These are phyloP conservation scores for Fusarium cyanostomum DNA, from an alignment of 2,329 filamentous ascomycete genomes.

Conservation along the genomic window DNA sequence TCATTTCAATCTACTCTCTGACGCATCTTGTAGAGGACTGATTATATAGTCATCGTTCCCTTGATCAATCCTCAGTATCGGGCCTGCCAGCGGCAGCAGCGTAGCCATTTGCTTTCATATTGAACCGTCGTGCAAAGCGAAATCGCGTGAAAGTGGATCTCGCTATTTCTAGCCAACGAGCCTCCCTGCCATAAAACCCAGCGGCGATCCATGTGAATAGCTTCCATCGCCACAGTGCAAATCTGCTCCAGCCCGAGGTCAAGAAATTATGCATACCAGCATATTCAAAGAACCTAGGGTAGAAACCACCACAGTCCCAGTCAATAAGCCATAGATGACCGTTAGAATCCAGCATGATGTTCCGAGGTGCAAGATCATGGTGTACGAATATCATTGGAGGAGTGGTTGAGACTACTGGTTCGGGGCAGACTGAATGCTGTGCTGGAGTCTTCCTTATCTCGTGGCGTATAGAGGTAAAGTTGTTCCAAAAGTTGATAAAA, in stretches of 20 bases:
- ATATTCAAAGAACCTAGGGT: slow-evolving; percentile 25
- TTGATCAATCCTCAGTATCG: no score
- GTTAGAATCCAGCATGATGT: slow-evolving; percentile 17
- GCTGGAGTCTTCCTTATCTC: slow-evolving; percentile 16
- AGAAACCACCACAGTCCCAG: slow-evolving; percentile 30
- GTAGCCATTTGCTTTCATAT: slow-evolving; percentile 17
- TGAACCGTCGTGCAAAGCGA: slow-evolving; percentile 16
- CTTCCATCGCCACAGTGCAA: slow-evolving; percentile 22
- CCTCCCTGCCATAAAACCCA: slow-evolving; percentile 12
- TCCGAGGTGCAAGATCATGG: slow-evolving; percentile 29
- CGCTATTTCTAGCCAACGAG: slow-evolving; percentile 3
- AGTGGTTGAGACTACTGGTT: background rate
- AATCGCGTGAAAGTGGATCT: slow-evolving; percentile 22
- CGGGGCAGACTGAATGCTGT: slow-evolving; percentile 7
- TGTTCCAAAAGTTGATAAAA: slow-evolving; percentile 23
- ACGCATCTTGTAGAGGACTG: no score
- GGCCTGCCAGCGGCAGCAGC: slow-evolving; percentile 11
- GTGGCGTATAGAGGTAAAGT: slow-evolving; percentile 8
- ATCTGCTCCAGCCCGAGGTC: slow-evolving; percentile 10
- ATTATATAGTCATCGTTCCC: no score
- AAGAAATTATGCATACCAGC: slow-evolving; percentile 31
- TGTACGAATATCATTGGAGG: slow-evolving; percentile 17
- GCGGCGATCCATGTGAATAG: slow-evolving; percentile 25
- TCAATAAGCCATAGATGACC: slow-evolving; percentile 27
- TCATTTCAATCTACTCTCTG: no score